Percentiles rank a stretch among this genome's conserved stretches.
Evolutionary conservation across 176 grass and related monocot genomes (phyloP).

Genomic region (Lolium rigidum): DNA sequence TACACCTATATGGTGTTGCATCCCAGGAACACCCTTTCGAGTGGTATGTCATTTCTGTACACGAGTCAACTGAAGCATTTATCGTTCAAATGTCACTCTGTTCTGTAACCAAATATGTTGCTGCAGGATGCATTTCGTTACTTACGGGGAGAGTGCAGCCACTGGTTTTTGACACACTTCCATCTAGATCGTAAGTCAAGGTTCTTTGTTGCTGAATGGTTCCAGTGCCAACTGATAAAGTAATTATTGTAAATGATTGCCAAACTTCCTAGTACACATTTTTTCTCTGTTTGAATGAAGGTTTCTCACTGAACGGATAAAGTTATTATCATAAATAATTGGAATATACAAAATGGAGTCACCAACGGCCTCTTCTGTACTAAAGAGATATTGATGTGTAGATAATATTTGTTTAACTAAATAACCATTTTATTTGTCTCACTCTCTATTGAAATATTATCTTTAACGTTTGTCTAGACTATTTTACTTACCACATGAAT

Average conservation of each 20-base stretch:
- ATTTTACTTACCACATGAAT: not conserved
- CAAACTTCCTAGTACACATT: not conserved
- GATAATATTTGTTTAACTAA: slow-evolving; percentile 17
- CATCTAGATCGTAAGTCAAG: slow-evolving; percentile 91
- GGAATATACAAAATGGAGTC: not conserved
- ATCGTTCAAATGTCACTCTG: not conserved
- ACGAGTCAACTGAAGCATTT: slow-evolving; percentile 6
- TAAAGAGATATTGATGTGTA: not conserved
- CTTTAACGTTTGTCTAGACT: not conserved
- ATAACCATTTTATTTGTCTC: slow-evolving; percentile 12
- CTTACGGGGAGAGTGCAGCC: slow-evolving; percentile 81
- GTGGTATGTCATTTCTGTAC: slow-evolving; percentile 65
- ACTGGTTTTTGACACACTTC: slow-evolving; percentile 98
- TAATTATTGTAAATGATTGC: not conserved
- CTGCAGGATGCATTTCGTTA: slow-evolving; percentile 94
- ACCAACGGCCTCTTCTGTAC: not conserved
- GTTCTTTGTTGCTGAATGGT: slow-evolving; percentile 13
- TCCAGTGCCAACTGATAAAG: slow-evolving; percentile 10
- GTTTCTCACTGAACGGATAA: not conserved
- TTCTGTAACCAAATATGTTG: slow-evolving; percentile 41
- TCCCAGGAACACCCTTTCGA: slow-evolving; percentile 93
- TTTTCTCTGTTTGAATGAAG: slow-evolving; percentile 20
- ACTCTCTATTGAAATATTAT: slow-evolving; percentile 4
- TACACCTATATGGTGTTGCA: slow-evolving; percentile 77
- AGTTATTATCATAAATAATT: slow-evolving; percentile 3